Evolutionary conservation across 2,329 filamentous ascomycete genomes (phyloP).

Genomic region (Diaporthe citrichinensis): DNA sequence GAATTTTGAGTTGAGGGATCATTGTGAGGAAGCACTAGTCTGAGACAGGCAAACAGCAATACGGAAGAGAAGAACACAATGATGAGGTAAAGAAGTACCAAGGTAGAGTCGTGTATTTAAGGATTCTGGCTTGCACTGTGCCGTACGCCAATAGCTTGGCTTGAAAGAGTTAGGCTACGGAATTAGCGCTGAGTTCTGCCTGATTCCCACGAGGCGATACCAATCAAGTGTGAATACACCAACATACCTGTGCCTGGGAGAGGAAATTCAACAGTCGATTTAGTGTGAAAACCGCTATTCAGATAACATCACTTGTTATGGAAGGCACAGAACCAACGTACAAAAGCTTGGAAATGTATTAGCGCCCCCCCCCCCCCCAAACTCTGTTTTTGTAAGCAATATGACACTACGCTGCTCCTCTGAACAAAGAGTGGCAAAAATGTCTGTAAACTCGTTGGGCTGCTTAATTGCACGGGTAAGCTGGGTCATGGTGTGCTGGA

Average conservation of each 20-base stretch:
- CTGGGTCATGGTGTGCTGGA: too few relatives aligned
- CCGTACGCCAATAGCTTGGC: background rate
- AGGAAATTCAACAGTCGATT: background rate
- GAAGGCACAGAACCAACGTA: background rate
- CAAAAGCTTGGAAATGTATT: too few relatives aligned
- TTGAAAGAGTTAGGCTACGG: background rate
- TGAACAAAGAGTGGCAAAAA: too few relatives aligned
- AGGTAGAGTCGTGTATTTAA: too few relatives aligned
- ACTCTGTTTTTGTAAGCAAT: too few relatives aligned
- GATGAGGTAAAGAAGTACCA: background rate
- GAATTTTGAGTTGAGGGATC: constrained; percentile 42
- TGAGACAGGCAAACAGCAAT: background rate
- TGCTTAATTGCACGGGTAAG: too few relatives aligned
- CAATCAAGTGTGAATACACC: background rate
- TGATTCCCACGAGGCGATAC: background rate
- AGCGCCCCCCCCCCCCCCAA: too few relatives aligned
- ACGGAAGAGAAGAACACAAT: background rate
- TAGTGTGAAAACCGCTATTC: fast-evolving
- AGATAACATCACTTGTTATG: background rate
- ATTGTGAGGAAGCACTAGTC: background rate
- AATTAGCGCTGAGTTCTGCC: background rate
- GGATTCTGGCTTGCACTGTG: background rate
- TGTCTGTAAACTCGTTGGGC: too few relatives aligned
- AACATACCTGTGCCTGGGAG: background rate
- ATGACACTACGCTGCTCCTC: too few relatives aligned